phyloP scores from a whole-genome alignment of 2,329 filamentous ascomycete species.

The Cryphonectria nitschkei region DNA sequence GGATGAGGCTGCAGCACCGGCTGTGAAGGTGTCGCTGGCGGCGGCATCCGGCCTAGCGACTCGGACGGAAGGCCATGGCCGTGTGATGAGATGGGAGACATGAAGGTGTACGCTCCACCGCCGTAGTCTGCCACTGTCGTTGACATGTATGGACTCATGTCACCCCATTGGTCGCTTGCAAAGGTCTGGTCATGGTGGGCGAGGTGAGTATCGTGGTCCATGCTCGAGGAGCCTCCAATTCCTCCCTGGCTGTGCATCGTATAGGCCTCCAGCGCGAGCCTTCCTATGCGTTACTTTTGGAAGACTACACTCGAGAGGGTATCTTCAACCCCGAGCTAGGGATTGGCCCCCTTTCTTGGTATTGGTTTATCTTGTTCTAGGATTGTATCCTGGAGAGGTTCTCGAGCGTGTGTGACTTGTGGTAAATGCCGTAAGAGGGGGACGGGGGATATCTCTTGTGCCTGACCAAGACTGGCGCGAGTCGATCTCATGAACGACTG shows the following conservation, averaged over 20 bases:
- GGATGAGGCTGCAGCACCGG: slow-evolving; percentile 61
- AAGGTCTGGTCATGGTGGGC: slow-evolving; percentile 46
- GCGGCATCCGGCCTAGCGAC: slow-evolving; percentile 56
- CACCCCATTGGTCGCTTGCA: slow-evolving; percentile 56
- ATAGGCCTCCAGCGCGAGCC: slow-evolving; percentile 26
- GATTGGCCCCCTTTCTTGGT: slow-evolving; percentile 8
- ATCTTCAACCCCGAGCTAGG: neutral
- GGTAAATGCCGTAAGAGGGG: slow-evolving; percentile 35
- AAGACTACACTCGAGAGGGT: neutral
- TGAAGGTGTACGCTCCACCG: slow-evolving; percentile 60
- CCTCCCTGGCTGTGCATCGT: slow-evolving; percentile 52
- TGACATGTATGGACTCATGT: slow-evolving; percentile 66
- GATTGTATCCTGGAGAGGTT: neutral
- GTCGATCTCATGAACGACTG: slow-evolving; percentile 48
- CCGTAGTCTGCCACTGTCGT: slow-evolving; percentile 73
- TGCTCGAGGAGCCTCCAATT: slow-evolving; percentile 43
- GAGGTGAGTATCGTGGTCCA: slow-evolving; percentile 52
- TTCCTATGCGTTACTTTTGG: neutral
- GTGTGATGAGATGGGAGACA: slow-evolving; percentile 50
- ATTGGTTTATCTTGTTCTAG: neutral
- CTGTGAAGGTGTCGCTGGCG: slow-evolving; percentile 57
- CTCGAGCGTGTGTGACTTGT: slow-evolving; percentile 23
- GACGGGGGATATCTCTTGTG: slow-evolving; percentile 33
- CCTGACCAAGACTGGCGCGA: slow-evolving; percentile 39
- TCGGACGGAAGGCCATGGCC: slow-evolving; percentile 51